Conservation (phyloP, 306 rosid species). For the Quillaja saponaria region DNA sequence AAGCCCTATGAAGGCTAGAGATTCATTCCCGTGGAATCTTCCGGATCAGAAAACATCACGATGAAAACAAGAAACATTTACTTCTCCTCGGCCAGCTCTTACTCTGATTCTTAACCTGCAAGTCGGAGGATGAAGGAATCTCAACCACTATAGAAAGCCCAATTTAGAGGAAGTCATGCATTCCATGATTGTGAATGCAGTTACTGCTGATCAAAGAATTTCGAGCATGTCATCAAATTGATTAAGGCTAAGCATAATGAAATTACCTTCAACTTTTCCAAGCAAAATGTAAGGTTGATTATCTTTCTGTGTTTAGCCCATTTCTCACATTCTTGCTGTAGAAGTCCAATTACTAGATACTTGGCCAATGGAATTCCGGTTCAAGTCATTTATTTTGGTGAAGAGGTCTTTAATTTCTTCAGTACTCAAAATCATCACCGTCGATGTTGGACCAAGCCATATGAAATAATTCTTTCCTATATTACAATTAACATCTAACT, state of each 20-base stretch:
- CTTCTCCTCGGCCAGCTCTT: conserved; percentile 48
- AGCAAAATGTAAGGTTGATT: conserved; percentile 52
- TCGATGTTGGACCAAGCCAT: conserved; percentile 58
- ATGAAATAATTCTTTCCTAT: conserved; percentile 53
- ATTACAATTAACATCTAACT: no score
- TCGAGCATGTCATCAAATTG: no score
- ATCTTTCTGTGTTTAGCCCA: conserved; percentile 59
- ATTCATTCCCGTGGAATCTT: no score
- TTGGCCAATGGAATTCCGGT: conserved; percentile 35
- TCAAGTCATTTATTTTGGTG: conserved; percentile 35
- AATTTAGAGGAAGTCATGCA: no score
- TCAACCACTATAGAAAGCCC: no score
- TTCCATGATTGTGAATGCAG: no score
- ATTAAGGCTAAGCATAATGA: no score
- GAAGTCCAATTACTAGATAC: conserved; percentile 38
- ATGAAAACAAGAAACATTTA: no score
- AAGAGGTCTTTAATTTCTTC: conserved; percentile 50
- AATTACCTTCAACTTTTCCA: conserved; percentile 64
- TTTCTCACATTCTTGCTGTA: conserved; percentile 42
- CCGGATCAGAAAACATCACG: no score
- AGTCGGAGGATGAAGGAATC: no score
- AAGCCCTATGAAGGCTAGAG: no score
- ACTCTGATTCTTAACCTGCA: conserved; percentile 41
- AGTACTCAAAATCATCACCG: conserved; percentile 47
- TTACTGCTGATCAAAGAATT: no score